phyloP scores from a whole-genome alignment of 2,329 filamentous ascomycete species.

The Aspergillus fumigatus region DNA sequence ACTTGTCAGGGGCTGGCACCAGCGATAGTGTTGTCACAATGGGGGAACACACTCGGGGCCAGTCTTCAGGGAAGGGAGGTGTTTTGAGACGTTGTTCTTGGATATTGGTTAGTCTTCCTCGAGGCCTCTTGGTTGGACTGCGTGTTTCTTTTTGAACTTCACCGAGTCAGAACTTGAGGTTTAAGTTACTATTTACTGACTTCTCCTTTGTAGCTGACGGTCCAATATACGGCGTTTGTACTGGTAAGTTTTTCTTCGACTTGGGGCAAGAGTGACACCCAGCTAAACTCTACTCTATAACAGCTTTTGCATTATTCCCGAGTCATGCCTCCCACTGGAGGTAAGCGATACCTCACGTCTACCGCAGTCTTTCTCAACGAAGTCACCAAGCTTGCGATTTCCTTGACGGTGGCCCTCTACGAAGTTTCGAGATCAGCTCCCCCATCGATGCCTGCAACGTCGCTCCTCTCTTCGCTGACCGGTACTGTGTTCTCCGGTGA shows the following conservation, averaged over 20 bases:
- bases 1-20: background rate
- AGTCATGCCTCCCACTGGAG: conserved; percentile 78
- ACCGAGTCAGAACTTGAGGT: background rate
- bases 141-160: background rate
- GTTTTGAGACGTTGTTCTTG: conserved; percentile 33
- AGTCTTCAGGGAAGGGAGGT: conserved; percentile 30
- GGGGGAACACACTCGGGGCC: conserved; percentile 30
- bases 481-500: conserved; percentile 80
- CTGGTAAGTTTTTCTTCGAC: conserved; percentile 32
- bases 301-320: conserved; percentile 93
- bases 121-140: background rate
- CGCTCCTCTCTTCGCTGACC: conserved; percentile 74
- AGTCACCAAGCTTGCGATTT: conserved; percentile 82
- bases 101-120: conserved; percentile 33
- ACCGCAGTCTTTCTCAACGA: conserved; percentile 94
- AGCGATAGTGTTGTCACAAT: conserved; percentile 18
- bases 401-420: conserved; percentile 80
- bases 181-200: conserved; percentile 8
- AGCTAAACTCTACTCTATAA: background rate
- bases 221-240: conserved; percentile 42
- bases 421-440: conserved; percentile 75
- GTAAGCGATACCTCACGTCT: conserved; percentile 86
- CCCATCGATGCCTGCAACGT: conserved; percentile 72
- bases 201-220: conserved; percentile 32
- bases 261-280: conserved; percentile 9